Evolutionary conservation across 2,329 filamentous ascomycete genomes (phyloP), one percentile per base, ranked within the genome.

Genomic region (Basipetospora sp.): DNA sequence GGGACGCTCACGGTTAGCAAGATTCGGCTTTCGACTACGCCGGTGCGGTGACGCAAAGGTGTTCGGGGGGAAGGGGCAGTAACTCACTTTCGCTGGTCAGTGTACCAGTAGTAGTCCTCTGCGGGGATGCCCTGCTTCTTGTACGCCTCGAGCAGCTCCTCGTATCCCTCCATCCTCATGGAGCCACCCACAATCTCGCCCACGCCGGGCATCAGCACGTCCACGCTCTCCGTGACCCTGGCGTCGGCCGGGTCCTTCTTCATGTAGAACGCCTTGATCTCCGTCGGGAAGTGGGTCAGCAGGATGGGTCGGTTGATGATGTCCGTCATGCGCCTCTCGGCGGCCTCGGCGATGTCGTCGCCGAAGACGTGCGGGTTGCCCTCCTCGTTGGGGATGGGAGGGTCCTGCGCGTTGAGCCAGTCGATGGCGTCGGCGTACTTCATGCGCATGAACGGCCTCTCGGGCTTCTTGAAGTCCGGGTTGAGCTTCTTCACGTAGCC

Each of bases 181-280:
- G 77, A 86, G 4, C 88, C 90, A 44, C 90, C 88, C 3, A 96
- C 86, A 53, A 96, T 94, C 67, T 96, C 90, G 42, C 90, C 90
- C 18, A 98, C 90, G 48, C 85, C 85, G 9, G 90, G 90, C 86
- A 98, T 72, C 46, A 79, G 56, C 36, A 69, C 66, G 52, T 98
- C 90, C 11, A 96, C 88, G 44, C 77, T 85, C 68, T 98, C 88
- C 0, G 90, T 98, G 19, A 94, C 85, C 18, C 87, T 74, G 20
- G 61, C 64, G 54, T 98, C 90, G 20, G 71, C 61, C 31, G 69
- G 66, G 50, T 88, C 90, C 62, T 80, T 87, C 62, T 87, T 80
- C 90, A 98, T 98, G 71, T 98, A 98, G 60, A 98, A 98, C 2
- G 90, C 82, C 70, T 98, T 98, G 70, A 98, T 94, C 64, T 88